Percentiles rank a stretch among this genome's conserved stretches.
Conservation (phyloP, 2,329 filamentous ascomycete species). For the Penicillium fuscoglaucum region DNA sequence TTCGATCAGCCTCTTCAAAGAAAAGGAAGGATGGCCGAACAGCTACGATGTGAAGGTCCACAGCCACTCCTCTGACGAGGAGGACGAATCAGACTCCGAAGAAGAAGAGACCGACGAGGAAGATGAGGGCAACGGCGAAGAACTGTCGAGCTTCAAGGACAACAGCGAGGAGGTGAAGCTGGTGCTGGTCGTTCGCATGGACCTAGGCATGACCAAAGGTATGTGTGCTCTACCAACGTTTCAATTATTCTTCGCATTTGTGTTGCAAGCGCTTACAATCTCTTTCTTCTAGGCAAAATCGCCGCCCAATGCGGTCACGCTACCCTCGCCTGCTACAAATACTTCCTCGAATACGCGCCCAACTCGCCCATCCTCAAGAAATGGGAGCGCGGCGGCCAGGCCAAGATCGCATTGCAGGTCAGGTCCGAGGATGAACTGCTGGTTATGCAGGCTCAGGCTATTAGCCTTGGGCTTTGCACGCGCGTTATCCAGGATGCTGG, state of each 20-base stretch:
- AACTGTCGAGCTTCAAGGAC: constrained; percentile 50
- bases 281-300: constrained; percentile 72
- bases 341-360: constrained; percentile 60
- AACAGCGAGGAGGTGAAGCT: constrained; percentile 86
- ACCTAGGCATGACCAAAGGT: constrained; percentile 98
- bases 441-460: constrained; percentile 75
- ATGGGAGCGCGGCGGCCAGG: constrained; percentile 85
- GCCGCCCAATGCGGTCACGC: constrained; percentile 93
- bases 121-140: constrained; percentile 59
- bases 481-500: constrained; percentile 95
- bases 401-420: constrained; percentile 88
- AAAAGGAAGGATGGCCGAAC: constrained; percentile 50
- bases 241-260: background rate
- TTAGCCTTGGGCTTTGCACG: constrained; percentile 80
- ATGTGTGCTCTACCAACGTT: constrained; percentile 35
- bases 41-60: constrained; percentile 56
- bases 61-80: constrained; percentile 45
- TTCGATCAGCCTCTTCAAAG: constrained; percentile 68
- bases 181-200: constrained; percentile 86
- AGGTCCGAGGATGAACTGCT: constrained; percentile 80
- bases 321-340: constrained; percentile 96
- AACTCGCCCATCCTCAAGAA: constrained; percentile 65
- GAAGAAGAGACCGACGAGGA: constrained; percentile 69
- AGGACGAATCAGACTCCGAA: constrained; percentile 51
- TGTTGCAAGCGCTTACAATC: background rate